Percentiles rank a stretch among this genome's conserved stretches.
Evolutionary conservation across 176 grass and related monocot species (phyloP).

Genomic region (Carex parvula): DNA sequence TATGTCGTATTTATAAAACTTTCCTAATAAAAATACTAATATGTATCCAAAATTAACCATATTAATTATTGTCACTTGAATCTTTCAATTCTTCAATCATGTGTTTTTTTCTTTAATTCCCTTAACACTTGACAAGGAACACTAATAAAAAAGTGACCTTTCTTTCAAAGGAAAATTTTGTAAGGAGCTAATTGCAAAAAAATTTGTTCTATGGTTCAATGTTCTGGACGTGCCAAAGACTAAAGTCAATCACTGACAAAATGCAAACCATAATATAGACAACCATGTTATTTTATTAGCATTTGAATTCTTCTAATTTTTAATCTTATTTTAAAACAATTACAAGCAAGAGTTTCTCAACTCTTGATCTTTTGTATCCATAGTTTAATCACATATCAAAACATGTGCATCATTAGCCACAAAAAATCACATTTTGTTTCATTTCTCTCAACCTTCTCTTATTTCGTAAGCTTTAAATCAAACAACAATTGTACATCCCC

Average conservation of each 20-base stretch:
- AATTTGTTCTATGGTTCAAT: neutral
- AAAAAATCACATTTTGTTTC: neutral
- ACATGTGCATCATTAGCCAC: neutral
- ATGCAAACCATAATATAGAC: slow-evolving; percentile 26
- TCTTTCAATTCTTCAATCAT: neutral
- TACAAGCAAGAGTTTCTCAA: slow-evolving; percentile 15
- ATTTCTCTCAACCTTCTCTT: neutral
- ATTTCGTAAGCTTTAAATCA: slow-evolving; percentile 20
- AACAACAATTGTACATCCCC: slow-evolving; percentile 10
- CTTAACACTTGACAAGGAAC: too few species aligned
- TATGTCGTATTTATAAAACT: neutral
- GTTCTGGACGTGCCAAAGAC: slow-evolving; percentile 24
- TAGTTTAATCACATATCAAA: neutral
- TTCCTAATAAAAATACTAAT: neutral
- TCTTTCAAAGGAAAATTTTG: neutral
- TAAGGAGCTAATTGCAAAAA: neutral
- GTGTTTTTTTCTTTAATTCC: neutral
- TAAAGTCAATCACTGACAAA: slow-evolving; percentile 25
- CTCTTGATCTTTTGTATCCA: slow-evolving; percentile 12
- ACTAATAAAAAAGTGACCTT: neutral
- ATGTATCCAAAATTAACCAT: neutral
- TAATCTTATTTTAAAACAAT: neutral
- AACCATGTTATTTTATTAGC: neutral
- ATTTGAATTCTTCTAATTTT: neutral
- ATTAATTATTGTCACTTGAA: neutral